phyloP scores from a whole-genome alignment of 208 protist species.

The Acanthamoeba castellanii region DNA sequence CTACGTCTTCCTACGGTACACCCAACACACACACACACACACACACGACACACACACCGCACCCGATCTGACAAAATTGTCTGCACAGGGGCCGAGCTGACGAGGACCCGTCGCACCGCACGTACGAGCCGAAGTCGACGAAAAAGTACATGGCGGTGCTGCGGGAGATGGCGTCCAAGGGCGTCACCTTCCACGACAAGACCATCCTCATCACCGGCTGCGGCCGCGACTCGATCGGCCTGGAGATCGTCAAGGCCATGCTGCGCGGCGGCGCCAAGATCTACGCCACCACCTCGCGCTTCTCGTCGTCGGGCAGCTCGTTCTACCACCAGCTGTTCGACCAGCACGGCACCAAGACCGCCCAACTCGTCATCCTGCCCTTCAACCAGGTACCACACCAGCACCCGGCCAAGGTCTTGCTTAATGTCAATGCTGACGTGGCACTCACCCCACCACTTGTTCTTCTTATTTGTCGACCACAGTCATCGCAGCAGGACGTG shows the following conservation, averaged over 20 bases:
- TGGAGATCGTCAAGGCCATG: slow-evolving; percentile 76
- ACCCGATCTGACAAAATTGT: background rate
- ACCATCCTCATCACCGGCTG: slow-evolving; percentile 88
- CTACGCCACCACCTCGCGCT: slow-evolving; percentile 84
- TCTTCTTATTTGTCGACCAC: background rate
- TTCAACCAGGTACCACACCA: slow-evolving; percentile 85
- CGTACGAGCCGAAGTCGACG: slow-evolving; percentile 59
- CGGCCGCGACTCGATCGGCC: slow-evolving; percentile 87
- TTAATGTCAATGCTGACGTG: background rate
- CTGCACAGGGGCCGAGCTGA: background rate
- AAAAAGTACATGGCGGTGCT: slow-evolving; percentile 70
- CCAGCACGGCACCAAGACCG: slow-evolving; percentile 84
- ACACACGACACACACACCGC: background rate
- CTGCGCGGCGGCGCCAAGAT: slow-evolving; percentile 72
- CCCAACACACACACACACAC: background rate
- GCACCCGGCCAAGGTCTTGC: background rate
- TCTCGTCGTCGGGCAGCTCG: slow-evolving; percentile 77
- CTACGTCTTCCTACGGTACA: slow-evolving; percentile 62
- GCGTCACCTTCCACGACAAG: slow-evolving; percentile 87
- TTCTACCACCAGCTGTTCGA: slow-evolving; percentile 88
- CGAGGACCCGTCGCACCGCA: slow-evolving; percentile 49
- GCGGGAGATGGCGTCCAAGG: slow-evolving; percentile 79
- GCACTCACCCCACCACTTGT: background rate
- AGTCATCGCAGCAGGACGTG: slow-evolving; percentile 84
- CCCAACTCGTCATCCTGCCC: slow-evolving; percentile 85